Conservation (phyloP, 352 stramenopile genomes). For the Thalassiosira allenii region DNA sequence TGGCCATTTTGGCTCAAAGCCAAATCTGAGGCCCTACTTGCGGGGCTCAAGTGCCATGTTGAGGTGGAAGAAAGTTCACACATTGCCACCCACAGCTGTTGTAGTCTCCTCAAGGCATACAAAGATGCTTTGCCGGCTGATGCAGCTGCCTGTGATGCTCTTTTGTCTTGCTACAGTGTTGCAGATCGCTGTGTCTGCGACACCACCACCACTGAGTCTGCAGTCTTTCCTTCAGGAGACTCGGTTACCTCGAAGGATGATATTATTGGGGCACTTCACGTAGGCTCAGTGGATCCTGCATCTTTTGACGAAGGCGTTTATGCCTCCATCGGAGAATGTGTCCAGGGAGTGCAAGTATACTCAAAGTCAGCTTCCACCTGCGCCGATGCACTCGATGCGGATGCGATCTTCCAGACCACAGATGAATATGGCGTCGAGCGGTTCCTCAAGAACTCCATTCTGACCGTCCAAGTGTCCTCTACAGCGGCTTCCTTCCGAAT, state of each 20-base stretch:
- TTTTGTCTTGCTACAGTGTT: not conserved
- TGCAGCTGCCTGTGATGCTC: not conserved
- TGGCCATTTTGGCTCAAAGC: too few relatives aligned
- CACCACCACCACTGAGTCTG: conserved; percentile 6
- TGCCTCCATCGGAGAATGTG: conserved; percentile 1
- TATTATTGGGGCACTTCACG: conserved; percentile 13
- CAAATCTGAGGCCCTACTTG: too few relatives aligned
- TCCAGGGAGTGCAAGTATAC: not conserved
- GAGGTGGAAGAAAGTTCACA: too few relatives aligned
- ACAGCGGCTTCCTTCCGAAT: conserved; percentile 65
- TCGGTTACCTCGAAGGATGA: conserved; percentile 21
- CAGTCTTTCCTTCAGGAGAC: conserved; percentile 5
- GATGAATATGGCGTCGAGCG: conserved; percentile 3
- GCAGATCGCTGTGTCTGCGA: conserved; percentile 38
- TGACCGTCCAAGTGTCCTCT: conserved; percentile 34
- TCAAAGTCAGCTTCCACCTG: conserved; percentile 14
- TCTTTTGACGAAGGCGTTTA: conserved; percentile 13
- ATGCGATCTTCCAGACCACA: conserved; percentile 31
- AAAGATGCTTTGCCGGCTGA: not conserved
- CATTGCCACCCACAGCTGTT: too few relatives aligned
- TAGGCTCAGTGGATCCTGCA: conserved; percentile 28
- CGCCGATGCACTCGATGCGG: conserved; percentile 7
- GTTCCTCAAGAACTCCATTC: conserved; percentile 60
- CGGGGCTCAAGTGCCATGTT: too few relatives aligned
- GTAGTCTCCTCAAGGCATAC: too few relatives aligned